Evolutionary conservation across 83 land plant genomes (phyloP), one percentile per base, ranked within the genome.

Genomic region (Picea abies): DNA sequence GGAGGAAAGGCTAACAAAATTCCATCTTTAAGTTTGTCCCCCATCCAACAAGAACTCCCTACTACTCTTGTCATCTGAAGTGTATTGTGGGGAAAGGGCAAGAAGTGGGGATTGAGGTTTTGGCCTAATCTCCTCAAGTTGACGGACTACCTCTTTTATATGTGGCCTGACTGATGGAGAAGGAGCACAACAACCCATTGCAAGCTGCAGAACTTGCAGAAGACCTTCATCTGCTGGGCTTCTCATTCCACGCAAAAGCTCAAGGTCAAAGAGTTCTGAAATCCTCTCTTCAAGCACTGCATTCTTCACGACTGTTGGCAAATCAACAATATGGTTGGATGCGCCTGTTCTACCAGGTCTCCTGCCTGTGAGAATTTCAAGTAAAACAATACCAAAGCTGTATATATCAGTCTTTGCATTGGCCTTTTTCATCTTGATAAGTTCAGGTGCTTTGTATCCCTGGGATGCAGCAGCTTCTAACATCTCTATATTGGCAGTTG

Each of bases 161-260:
- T 86, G 60, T 60, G 88, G 88, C 52, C 88, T 75, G 23, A 80
- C 87, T 7, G 68, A 16, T 15, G 88, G 88, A 66, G 86, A 84
- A 16, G 88, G 88, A 22, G 88, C 88, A 80, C 88, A 86, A 17
- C 88, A 86, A 23, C 88, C 88, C 88, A 86, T 86, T 10, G 88
- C 88, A 61, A 86, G 88, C 82, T 84, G 86, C 60, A 86, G 79
- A 26, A 87, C 87, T 61, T 86, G 88, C 26, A 86, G 80, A 17
- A 86, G 87, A n/a, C 88, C 88, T 52, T 86, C 88, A 52, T 86
- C 88, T 20, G 81, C 81, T n/a, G 87, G 82, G 25, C 79, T 84
- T 32, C 83, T 44, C 87, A 84, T 62, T 41, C 83, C 86, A 22
- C 83, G 60, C 65, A 86, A 60, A 47, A 86, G 69, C 79, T 86